Evolutionary conservation across 140 eudicot species (phyloP).

Genomic region (Anethum foeniculum): DNA sequence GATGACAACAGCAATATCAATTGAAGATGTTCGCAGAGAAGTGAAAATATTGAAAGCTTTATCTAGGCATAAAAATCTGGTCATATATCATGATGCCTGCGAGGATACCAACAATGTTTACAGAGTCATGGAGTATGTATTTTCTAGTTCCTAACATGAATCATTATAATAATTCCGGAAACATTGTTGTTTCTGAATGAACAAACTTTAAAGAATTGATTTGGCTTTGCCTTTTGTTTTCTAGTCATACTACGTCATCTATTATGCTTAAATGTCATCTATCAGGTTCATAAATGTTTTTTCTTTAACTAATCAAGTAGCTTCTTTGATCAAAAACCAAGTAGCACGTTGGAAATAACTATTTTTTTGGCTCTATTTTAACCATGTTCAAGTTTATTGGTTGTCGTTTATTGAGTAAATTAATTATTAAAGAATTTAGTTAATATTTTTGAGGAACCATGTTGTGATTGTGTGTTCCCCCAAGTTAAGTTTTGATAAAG

Average conservation of each 20-base stretch:
- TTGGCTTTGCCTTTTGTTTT: neutral
- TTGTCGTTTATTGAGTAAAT: neutral
- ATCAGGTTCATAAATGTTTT: neutral
- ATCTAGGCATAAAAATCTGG: constrained; percentile 87
- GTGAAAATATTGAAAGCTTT: constrained; percentile 86
- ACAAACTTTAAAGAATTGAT: neutral
- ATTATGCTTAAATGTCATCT: neutral
- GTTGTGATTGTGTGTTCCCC: neutral
- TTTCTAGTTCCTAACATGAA: constrained; percentile 5
- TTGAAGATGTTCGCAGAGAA: constrained; percentile 66
- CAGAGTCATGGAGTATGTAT: constrained; percentile 91
- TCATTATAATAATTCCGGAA: neutral
- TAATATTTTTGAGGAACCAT: neutral
- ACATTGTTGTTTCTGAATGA: neutral
- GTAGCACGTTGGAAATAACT: neutral
- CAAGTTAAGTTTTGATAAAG: too few relatives aligned
- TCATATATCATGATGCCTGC: constrained; percentile 76
- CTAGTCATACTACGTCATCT: neutral
- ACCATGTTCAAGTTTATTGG: neutral
- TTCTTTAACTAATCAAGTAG: neutral
- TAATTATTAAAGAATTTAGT: neutral
- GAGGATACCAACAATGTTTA: constrained; percentile 92
- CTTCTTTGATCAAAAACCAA: neutral
- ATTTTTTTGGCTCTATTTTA: neutral
- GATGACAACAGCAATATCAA: too few relatives aligned